These are phyloP conservation scores for Colletotrichum australisinense DNA, from an alignment of 2,329 filamentous ascomycete genomes.

Conservation along the genomic window DNA sequence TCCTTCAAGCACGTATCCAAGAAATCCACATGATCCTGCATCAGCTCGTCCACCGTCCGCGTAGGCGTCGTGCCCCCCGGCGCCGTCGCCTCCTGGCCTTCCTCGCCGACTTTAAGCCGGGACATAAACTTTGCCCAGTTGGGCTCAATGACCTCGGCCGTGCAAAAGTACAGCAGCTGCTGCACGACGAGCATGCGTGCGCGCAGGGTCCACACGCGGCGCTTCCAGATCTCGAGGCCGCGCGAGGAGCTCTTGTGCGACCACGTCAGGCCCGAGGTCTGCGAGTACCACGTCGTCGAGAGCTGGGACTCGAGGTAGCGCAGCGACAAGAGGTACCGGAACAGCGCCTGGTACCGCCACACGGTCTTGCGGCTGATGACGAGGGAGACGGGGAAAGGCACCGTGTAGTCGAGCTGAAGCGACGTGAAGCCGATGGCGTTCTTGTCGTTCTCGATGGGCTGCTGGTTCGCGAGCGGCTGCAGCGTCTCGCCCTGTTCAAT, in stretches of 20 bases:
- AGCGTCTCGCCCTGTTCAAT: slow-evolving; percentile 91
- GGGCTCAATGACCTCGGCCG: slow-evolving; percentile 95
- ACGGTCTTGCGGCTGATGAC: slow-evolving; percentile 97
- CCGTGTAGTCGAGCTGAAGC: slow-evolving; percentile 91
- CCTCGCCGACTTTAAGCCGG: slow-evolving; percentile 75
- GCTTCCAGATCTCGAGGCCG: slow-evolving; percentile 90
- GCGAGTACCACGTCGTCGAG: slow-evolving; percentile 89
- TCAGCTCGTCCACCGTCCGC: slow-evolving; percentile 93
- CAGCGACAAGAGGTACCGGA: slow-evolving; percentile 91
- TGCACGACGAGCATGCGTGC: slow-evolving; percentile 97
- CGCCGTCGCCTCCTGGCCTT: slow-evolving; percentile 38
- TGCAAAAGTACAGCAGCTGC: slow-evolving; percentile 96
- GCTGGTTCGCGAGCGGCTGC: slow-evolving; percentile 75
- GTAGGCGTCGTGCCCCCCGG: slow-evolving; percentile 49
- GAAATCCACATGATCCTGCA: slow-evolving; percentile 99
- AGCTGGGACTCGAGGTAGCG: slow-evolving; percentile 91
- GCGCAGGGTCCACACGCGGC: slow-evolving; percentile 89
- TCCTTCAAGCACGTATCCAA: slow-evolving; percentile 97
- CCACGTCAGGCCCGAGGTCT: slow-evolving; percentile 86
- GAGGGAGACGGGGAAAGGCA: slow-evolving; percentile 94
- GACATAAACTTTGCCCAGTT: slow-evolving; percentile 97
- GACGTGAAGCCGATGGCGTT: slow-evolving; percentile 92
- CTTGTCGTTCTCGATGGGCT: slow-evolving; percentile 81
- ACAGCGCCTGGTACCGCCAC: slow-evolving; percentile 95
- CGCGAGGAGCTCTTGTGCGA: slow-evolving; percentile 80